Conservation (phyloP, 2,329 filamentous ascomycete genomes). For the Botrytis deweyae region DNA sequence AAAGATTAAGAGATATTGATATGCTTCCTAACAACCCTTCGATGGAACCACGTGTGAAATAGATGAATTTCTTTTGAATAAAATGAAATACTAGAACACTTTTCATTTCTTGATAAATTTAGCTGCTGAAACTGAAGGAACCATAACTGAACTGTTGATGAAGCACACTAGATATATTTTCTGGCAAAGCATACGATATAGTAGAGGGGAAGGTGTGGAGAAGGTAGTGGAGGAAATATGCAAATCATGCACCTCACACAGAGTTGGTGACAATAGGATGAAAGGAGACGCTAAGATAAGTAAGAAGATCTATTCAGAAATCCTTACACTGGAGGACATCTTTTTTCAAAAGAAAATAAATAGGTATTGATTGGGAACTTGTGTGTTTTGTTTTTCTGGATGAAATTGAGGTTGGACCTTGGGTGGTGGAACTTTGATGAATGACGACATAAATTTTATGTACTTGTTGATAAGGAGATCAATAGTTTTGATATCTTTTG, state of each 20-base stretch:
- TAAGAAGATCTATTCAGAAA: background rate
- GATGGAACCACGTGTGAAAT: background rate
- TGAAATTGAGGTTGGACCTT: background rate
- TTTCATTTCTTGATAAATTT: background rate
- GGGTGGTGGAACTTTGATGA: background rate
- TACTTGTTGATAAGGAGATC: background rate
- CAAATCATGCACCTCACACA: background rate
- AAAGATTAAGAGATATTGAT: background rate
- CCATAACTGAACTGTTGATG: background rate
- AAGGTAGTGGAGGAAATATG: background rate
- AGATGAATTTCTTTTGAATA: background rate
- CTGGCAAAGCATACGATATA: background rate
- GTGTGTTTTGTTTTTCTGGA: background rate
- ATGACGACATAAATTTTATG: background rate
- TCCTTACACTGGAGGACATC: background rate
- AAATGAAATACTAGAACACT: background rate
- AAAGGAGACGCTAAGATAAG: background rate
- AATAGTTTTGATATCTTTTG: background rate
- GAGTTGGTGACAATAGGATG: background rate
- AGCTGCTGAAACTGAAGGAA: background rate
- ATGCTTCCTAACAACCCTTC: background rate
- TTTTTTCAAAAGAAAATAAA: background rate
- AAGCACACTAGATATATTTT: background rate
- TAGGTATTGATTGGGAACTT: background rate
- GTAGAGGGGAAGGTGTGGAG: background rate